Evolutionary conservation across 2,329 filamentous ascomycete genomes (phyloP).

Genomic region (Pseudogymnoascus sp.): DNA sequence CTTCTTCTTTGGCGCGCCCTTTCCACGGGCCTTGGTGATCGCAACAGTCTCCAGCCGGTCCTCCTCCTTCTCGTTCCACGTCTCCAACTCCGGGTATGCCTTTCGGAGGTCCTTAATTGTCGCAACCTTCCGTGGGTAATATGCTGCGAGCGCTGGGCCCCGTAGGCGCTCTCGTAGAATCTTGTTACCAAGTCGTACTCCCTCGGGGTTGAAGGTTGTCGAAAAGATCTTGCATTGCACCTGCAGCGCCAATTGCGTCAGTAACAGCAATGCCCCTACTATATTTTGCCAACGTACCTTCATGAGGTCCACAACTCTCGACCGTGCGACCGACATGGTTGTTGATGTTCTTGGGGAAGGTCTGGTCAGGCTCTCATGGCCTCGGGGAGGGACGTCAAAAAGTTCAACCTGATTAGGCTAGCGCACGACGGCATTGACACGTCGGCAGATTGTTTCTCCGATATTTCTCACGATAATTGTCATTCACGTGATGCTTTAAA

Average conservation of each 20-base stretch:
- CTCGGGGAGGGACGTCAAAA: constrained; percentile 7
- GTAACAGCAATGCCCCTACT: background rate
- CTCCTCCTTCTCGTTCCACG: constrained; percentile 69
- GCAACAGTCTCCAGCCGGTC: constrained; percentile 68
- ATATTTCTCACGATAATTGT: constrained; percentile 3
- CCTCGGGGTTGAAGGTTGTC: constrained; percentile 80
- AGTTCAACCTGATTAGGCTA: constrained; percentile 8
- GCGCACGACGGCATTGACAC: background rate
- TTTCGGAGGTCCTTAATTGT: constrained; percentile 65
- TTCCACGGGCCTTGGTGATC: constrained; percentile 72
- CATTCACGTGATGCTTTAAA: background rate
- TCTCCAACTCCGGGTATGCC: constrained; percentile 53
- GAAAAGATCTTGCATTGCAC: constrained; percentile 87
- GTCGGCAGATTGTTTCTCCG: background rate
- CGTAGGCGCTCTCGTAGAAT: constrained; percentile 80
- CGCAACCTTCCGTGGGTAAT: constrained; percentile 70
- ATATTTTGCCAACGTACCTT: constrained; percentile 50
- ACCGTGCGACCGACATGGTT: constrained; percentile 56
- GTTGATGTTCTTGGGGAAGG: constrained; percentile 17
- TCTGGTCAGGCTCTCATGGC: constrained; percentile 2
- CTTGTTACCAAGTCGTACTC: constrained; percentile 80
- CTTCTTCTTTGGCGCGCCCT: constrained; percentile 88
- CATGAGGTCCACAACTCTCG: constrained; percentile 63
- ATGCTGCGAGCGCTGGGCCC: constrained; percentile 75
- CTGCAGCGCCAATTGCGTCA: constrained; percentile 40